Evolutionary conservation across 148 eudicot genomes (phyloP), one percentile per base, ranked within the genome.

Genomic region (Rhododendron ovatum): DNA sequence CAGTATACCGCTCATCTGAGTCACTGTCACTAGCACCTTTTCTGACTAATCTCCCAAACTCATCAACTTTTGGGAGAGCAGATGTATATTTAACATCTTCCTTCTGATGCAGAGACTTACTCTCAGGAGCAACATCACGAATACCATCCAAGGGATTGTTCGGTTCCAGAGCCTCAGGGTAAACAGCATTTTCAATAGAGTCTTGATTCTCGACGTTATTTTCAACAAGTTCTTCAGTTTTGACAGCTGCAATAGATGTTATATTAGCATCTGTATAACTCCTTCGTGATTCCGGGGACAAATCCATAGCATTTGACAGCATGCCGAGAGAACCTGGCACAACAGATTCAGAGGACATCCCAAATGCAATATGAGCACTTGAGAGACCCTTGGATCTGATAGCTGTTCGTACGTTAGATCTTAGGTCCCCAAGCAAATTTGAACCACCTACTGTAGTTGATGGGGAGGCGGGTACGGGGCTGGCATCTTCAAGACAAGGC

Each of bases 1-100:
- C 85, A 5, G 76, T 48, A 84, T 80, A 73, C 79, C 71, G 85
- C 59, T 90, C 96, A 85, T 92, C 97, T 81, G 95, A 90, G 59
- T 95, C 99, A 85, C 96, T 95, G 82, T 91, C 98, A 90, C 93
- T 92, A 74, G 82, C 92, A 89, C 90, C 93, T 89, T 94, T 92
- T 88, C 94, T 92, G n/a, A 91, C 84, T 83, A 95, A 87, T 89
- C 99, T 91, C 78, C 99, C 99, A 92, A 97, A 97, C 89, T 97
- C 95, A 61, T 97, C 99, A 78, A 95, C 93, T 88, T 94, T 92
- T 37, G 78, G 85, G 47, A 79, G 87, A 85, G 89, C 28, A 33
- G 92, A 26, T 22, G 74, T 45, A 87, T 82, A 51, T 55, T 87
- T 90, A 53, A 61, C 74, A 63, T 91, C 90, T 88, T 87, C 89